Evolutionary conservation across 192 early-diverging fungal species (phyloP).

Genomic region (Dimargaris cristalligena): DNA sequence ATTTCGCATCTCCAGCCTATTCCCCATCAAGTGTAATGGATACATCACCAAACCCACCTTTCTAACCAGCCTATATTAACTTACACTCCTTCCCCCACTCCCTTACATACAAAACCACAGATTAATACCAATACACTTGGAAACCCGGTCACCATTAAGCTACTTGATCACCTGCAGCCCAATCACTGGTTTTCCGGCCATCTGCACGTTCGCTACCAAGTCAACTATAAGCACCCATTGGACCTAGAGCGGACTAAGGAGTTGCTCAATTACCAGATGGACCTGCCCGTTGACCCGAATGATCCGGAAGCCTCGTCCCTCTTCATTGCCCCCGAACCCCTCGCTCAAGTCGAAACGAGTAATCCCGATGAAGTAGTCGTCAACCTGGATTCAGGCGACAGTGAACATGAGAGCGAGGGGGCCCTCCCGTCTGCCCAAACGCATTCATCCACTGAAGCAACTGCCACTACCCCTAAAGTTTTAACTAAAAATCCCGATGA

Average conservation of each 20-base stretch:
- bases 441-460: too few species aligned
- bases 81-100: too few species aligned
- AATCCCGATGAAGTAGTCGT: not conserved
- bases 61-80: too few species aligned
- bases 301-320: not conserved
- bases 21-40: too few species aligned
- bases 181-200: constrained; percentile 92
- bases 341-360: not conserved
- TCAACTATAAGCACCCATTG: constrained; percentile 36
- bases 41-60: too few species aligned
- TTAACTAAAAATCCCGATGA: too few species aligned
- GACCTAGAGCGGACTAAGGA: constrained; percentile 12
- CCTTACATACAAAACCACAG: too few species aligned
- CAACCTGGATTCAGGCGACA: not conserved
- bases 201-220: constrained; percentile 80
- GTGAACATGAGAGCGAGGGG: not conserved
- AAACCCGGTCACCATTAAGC: constrained; percentile 43
- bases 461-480: too few species aligned
- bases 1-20: too few species aligned
- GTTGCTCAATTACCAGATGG: constrained; percentile 17
- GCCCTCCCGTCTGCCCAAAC: too few species aligned
- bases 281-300: constrained; percentile 15
- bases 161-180: constrained; percentile 63
- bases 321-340: not conserved
- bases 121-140: constrained; percentile 40